Percentiles rank a stretch among this genome's conserved stretches.
These are phyloP conservation scores for Raphanus raphanistrum DNA, from an alignment of 345 rosid genomes.

Conservation along the genomic window DNA sequence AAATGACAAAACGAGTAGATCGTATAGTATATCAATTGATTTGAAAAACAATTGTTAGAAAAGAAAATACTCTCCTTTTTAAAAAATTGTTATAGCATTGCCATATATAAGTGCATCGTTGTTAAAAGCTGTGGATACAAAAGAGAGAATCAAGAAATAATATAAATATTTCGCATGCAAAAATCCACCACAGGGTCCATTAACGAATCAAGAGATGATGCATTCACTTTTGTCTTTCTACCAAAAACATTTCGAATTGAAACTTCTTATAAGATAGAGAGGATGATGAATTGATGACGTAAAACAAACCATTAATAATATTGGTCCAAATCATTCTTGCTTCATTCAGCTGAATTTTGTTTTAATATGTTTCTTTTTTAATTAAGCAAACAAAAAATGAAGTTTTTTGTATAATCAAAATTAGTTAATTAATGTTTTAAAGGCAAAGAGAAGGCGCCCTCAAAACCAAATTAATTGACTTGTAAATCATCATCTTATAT, in stretches of 20 bases:
- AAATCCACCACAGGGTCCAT: conserved; percentile 26
- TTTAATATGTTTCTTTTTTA: too few species aligned
- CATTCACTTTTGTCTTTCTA: conserved; percentile 10
- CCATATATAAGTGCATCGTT: background rate
- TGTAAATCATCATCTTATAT: conserved; percentile 22
- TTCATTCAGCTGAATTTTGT: background rate
- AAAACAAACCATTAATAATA: background rate
- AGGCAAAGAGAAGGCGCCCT: too few species aligned
- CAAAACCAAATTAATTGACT: conserved; percentile 5
- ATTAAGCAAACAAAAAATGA: too few species aligned
- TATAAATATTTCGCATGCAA: conserved; percentile 4
- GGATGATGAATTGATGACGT: conserved; percentile 30
- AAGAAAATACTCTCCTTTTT: too few species aligned
- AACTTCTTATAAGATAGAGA: conserved; percentile 14
- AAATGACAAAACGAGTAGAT: background rate
- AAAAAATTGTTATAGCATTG: too few species aligned
- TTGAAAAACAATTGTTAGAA: background rate
- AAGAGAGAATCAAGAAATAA: background rate
- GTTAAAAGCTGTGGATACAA: background rate
- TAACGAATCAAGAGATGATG: conserved; percentile 13
- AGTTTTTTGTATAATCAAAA: too few species aligned
- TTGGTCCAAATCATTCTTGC: background rate
- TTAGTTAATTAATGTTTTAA: too few species aligned
- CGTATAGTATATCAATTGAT: background rate
- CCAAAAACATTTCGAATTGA: conserved; percentile 1